A percentile compares a stretch with the other conserved stretches of the same genome.
Evolutionary conservation across 129 eudicot species (phyloP).

Genomic region (Flaveria ramosissima): DNA sequence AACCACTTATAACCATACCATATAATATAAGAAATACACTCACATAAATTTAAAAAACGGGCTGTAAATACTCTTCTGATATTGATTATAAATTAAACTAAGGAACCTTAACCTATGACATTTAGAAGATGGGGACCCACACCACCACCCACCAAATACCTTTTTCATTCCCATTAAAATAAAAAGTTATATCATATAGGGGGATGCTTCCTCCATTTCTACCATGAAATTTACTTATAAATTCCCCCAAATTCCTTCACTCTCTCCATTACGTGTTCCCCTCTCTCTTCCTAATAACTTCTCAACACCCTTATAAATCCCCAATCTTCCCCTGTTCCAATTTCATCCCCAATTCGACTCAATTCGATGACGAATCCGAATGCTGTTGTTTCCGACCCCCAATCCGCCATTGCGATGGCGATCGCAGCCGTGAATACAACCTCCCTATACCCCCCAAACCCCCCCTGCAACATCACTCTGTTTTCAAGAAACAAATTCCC

Average conservation of each 20-base stretch:
- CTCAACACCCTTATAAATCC: neutral
- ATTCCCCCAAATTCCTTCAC: constrained; percentile 32
- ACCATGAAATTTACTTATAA: constrained; percentile 56
- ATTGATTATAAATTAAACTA: too few relatives aligned
- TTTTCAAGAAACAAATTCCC: constrained; percentile 35
- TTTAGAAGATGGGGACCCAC: constrained; percentile 28
- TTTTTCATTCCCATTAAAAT: constrained; percentile 16
- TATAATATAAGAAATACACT: too few relatives aligned
- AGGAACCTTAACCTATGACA: constrained; percentile 4
- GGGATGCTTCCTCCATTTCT: constrained; percentile 50
- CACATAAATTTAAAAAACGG: too few relatives aligned
- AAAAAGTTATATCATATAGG: constrained; percentile 19
- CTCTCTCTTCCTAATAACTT: constrained; percentile 27
- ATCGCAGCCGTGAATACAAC: constrained; percentile 38
- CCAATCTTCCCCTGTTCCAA: neutral
- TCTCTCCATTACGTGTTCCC: constrained; percentile 21
- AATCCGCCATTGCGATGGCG: constrained; percentile 52
- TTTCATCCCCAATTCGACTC: neutral
- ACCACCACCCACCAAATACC: constrained; percentile 34
- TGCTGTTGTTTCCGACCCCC: constrained; percentile 59
- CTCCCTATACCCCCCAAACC: constrained; percentile 33
- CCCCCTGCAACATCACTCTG: constrained; percentile 23
- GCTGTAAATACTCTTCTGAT: too few relatives aligned
- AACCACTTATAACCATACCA: too few relatives aligned
- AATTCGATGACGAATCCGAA: constrained; percentile 56